Base-by-base conservation (phyloP, 441 rosid genomes). In the Jatropha multifida region DNA sequence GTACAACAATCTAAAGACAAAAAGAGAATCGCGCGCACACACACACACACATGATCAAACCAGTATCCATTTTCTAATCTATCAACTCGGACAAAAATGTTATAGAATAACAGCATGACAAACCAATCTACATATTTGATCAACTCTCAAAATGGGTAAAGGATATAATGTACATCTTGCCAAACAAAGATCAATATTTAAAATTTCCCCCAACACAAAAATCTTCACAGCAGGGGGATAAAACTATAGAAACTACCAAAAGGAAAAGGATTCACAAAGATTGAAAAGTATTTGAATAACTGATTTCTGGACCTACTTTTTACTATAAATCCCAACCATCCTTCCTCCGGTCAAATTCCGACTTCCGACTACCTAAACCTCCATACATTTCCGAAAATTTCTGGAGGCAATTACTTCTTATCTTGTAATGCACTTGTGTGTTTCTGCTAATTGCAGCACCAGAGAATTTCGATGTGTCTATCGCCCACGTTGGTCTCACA, bases 321-420 rank as follows among this genome's bases (percentile, higher is more conserved):
- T 44, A 23, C 88, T 94, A 95, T 74, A 87, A 75, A 83, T 92
- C 99, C 99, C 99, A 95, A 32, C 99, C 96, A 66, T 96, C 98
- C 81, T 84, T 84, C 52, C 99, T 86, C 13, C 85, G 68, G 6
- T 87, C 81, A 10, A 96, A 96, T 48, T 87, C 87, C 83, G 86
- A 88, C 75, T 85, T 91, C 67, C 88, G 83, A 59, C 76, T 80
- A 1, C 80, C 68, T 77, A 92, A 79, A 68, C 92, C 82, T 60
- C 98, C 99, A 54, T 90, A 96, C 87, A 96, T 85, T 9, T 85
- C 81, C 0, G 93, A 76, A 66, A 96, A 96, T 80, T 76, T 87
- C 78, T 55, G 65, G 0, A 96, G 89, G 84, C 99, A 96, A 32
- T 82, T 49, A 11, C 97, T 96, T 84, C 99, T 88, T 75, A 75